Percentiles rank a stretch among this genome's conserved stretches.
Conservation (phyloP, 2,329 filamentous ascomycete species). For the Dendryphion nanum region DNA sequence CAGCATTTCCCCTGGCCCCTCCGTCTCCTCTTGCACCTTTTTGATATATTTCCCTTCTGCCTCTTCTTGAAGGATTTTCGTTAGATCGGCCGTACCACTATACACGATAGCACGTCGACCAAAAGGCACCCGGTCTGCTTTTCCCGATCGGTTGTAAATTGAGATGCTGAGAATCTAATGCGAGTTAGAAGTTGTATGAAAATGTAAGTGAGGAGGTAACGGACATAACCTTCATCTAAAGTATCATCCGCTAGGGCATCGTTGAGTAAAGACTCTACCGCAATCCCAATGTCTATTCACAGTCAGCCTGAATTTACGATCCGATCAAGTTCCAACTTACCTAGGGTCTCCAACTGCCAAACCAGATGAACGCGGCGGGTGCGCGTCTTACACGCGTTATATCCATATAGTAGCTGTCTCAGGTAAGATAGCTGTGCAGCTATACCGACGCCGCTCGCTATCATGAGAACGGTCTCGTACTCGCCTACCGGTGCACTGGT, state of each 20-base stretch:
- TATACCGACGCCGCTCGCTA: conserved; percentile 5
- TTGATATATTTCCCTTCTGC: too few species aligned
- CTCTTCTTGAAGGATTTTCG: too few species aligned
- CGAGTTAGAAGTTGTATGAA: too few species aligned
- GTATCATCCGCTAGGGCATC: conserved; percentile 1
- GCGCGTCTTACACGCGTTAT: conserved; percentile 3
- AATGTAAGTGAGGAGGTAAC: too few species aligned
- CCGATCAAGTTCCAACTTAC: conserved; percentile 1
- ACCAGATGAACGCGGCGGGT: conserved; percentile 1
- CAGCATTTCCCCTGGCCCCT: too few species aligned
- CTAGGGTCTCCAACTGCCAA: conserved; percentile 1
- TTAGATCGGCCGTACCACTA: too few species aligned
- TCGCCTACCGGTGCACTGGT: background rate
- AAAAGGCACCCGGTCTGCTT: too few species aligned
- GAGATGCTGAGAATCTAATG: too few species aligned
- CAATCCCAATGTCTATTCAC: conserved; percentile 2
- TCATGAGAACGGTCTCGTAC: conserved; percentile 4
- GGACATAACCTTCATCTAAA: conserved; percentile 1
- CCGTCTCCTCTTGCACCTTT: too few species aligned
- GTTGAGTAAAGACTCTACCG: conserved; percentile 1
- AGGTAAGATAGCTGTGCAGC: conserved; percentile 5
- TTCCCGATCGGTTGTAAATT: too few species aligned
- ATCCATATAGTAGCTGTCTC: conserved; percentile 3
- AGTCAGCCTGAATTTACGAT: background rate
- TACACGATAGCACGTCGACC: too few species aligned